Evolutionary conservation across 1,284 basidiomycete genomes (phyloP).

Genomic region (Melampsora larici-populina): DNA sequence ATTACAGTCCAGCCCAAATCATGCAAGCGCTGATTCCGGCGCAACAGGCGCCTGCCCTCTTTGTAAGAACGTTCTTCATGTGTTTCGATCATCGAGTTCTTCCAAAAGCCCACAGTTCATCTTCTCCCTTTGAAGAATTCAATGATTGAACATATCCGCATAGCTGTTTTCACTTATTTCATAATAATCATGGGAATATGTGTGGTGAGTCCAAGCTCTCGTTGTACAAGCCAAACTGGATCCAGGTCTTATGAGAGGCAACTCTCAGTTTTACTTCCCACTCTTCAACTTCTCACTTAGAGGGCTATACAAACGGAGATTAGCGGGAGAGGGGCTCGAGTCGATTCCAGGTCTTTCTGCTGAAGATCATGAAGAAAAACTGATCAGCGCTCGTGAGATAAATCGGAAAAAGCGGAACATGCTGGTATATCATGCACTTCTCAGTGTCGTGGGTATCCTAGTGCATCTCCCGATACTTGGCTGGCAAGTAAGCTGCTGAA

Average conservation of each 20-base stretch:
- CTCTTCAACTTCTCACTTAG: background rate
- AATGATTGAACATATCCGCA: background rate
- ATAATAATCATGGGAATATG: background rate
- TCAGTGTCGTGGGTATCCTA: background rate
- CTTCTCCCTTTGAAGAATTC: background rate
- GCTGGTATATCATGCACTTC: background rate
- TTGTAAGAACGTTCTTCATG: background rate
- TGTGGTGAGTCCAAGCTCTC: background rate
- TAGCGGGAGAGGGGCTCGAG: background rate
- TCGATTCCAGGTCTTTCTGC: background rate
- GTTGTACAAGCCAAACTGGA: background rate
- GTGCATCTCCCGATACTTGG: background rate
- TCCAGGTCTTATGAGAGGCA: background rate
- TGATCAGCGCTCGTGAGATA: background rate
- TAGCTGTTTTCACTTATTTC: background rate
- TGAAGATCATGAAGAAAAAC: background rate
- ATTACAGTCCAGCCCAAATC: background rate
- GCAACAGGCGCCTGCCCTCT: background rate
- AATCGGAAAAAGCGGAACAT: background rate
- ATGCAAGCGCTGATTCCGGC: background rate
- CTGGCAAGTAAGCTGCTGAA: background rate
- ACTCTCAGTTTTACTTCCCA: background rate
- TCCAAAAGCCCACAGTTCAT: background rate
- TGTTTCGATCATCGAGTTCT: background rate
- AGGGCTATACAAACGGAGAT: background rate